Evolutionary conservation across 768 basidiomycete genomes (phyloP).

Genomic region (Kondoa malvinella): DNA sequence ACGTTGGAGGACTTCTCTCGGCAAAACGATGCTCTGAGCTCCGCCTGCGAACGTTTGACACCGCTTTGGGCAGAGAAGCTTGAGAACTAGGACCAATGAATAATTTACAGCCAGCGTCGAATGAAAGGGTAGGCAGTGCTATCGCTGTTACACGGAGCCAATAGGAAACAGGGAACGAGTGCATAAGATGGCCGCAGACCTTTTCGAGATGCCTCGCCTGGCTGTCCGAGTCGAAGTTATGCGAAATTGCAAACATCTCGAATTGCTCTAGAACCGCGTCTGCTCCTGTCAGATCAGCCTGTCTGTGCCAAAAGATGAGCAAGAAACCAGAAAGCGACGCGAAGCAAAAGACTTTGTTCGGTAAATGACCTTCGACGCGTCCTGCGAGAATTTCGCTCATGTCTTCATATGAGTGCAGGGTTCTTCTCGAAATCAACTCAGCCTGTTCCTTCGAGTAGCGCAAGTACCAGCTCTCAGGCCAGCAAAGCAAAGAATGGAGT

Average conservation of each 20-base stretch:
- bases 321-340: background rate
- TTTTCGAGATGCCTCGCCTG: no score
- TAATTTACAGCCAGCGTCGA: no score
- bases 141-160: no score
- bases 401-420: background rate
- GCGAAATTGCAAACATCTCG: background rate
- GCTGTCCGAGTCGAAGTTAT: background rate
- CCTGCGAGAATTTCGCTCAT: background rate
- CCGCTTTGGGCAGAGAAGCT: no score
- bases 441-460: background rate
- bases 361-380: background rate
- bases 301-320: background rate
- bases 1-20: no score
- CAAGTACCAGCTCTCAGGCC: background rate
- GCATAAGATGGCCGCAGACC: no score
- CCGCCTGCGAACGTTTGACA: no score
- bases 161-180: no score
- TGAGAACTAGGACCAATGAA: no score
- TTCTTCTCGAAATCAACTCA: background rate
- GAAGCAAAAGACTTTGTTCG: background rate
- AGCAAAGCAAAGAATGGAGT: background rate
- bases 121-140: no score
- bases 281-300: no score
- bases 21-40: no score
- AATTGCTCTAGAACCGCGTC: background rate